These are phyloP conservation scores for Arthrocladium fulminans DNA, from an alignment of 2,329 filamentous ascomycete genomes.

Conservation along the genomic window DNA sequence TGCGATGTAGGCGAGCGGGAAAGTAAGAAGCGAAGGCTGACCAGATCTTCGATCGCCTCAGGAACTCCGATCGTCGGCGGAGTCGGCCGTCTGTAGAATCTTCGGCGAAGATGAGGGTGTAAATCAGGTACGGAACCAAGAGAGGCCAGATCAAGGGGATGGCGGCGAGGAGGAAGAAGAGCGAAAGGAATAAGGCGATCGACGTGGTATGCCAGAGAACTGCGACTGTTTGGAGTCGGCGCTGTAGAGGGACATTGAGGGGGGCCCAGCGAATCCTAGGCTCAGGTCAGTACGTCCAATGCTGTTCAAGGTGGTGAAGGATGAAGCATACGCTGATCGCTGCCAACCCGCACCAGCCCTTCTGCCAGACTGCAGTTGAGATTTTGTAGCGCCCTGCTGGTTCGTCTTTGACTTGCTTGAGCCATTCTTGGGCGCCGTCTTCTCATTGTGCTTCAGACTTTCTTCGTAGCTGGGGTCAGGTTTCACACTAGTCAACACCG, in stretches of 20 bases:
- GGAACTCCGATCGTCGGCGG: conserved; percentile 62
- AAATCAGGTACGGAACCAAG: conserved; percentile 67
- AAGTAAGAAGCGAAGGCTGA: conserved; percentile 87
- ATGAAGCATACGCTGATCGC: conserved; percentile 33
- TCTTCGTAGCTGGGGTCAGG: conserved; percentile 32
- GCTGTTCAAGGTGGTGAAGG: not conserved
- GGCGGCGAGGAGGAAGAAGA: conserved; percentile 85
- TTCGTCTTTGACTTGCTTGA: conserved; percentile 25
- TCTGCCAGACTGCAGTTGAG: conserved; percentile 41
- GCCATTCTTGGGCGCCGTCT: conserved; percentile 22
- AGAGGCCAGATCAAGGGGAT: conserved; percentile 88
- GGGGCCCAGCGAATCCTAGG: conserved; percentile 61
- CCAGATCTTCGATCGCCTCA: conserved; percentile 70
- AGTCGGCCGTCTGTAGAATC: conserved; percentile 68
- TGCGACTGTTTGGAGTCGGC: conserved; percentile 68
- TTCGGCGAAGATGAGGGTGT: conserved; percentile 66
- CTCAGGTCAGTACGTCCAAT: not conserved
- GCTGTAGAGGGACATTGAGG: conserved; percentile 59
- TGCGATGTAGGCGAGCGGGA: conserved; percentile 79
- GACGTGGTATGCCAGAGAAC: conserved; percentile 65
- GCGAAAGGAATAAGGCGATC: conserved; percentile 60
- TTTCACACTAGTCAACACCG: conserved; percentile 39
- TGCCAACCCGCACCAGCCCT: conserved; percentile 48
- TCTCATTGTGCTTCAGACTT: conserved; percentile 26
- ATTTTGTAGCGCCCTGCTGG: conserved; percentile 12